Conservation (phyloP, 805 yeast species). For the Kodamaea laetipori region DNA sequence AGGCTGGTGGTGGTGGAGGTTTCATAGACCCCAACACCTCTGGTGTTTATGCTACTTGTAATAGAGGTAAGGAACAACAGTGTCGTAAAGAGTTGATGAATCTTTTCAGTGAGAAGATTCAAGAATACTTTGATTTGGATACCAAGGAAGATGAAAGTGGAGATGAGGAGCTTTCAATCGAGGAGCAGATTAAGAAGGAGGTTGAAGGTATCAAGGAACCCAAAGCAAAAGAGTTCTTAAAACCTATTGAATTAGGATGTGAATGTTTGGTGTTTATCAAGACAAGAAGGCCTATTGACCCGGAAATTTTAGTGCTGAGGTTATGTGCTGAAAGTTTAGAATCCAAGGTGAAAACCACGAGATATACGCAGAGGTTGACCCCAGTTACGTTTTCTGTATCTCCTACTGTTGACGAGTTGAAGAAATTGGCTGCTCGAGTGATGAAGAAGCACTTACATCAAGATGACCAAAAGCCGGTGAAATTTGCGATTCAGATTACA, state of each 20-base stretch:
- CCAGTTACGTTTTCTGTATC: slow-evolving; percentile 79
- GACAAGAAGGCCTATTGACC: slow-evolving; percentile 74
- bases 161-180: slow-evolving; percentile 58
- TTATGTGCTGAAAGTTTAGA: slow-evolving; percentile 63
- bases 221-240: slow-evolving; percentile 48
- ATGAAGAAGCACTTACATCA: slow-evolving; percentile 68
- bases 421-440: slow-evolving; percentile 58
- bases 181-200: slow-evolving; percentile 74
- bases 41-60: slow-evolving; percentile 90
- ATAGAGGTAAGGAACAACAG: slow-evolving; percentile 73
- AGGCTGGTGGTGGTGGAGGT: slow-evolving; percentile 37
- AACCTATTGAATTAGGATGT: slow-evolving; percentile 66
- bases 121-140: slow-evolving; percentile 32
- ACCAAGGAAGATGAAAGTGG: slow-evolving; percentile 30
- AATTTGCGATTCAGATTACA: slow-evolving; percentile 80
- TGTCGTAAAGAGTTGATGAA: slow-evolving; percentile 73
- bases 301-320: slow-evolving; percentile 65
- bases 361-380: slow-evolving; percentile 75
- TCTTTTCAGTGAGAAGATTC: slow-evolving; percentile 49
- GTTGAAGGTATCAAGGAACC: slow-evolving; percentile 58
- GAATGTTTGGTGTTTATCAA: slow-evolving; percentile 87
- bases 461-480: slow-evolving; percentile 39
- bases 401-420: slow-evolving; percentile 69
- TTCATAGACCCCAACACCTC: slow-evolving; percentile 79
- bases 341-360: slow-evolving; percentile 57